Percentiles rank a stretch among this genome's conserved stretches.
These are phyloP conservation scores for Xerocomus cyaneibrunnescens DNA, from an alignment of 1,284 basidiomycete genomes.

Conservation along the genomic window DNA sequence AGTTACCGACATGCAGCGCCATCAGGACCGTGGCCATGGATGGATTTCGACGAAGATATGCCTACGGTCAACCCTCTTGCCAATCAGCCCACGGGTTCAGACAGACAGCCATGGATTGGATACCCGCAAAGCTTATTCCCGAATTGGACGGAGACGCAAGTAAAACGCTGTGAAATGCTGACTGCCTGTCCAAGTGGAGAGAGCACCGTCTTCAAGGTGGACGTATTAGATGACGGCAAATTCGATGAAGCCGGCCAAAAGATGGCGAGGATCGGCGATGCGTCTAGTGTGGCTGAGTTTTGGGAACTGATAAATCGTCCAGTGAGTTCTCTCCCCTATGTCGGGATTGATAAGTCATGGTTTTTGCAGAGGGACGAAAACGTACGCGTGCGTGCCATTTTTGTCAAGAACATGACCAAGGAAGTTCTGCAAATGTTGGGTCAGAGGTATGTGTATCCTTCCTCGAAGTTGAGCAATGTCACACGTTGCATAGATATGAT, in stretches of 20 bases:
- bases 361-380: slow-evolving; percentile 35
- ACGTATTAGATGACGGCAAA: slow-evolving; percentile 40
- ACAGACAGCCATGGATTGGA: slow-evolving; percentile 35
- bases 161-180: slow-evolving; percentile 43
- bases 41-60: slow-evolving; percentile 37
- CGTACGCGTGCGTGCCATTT: slow-evolving; percentile 47
- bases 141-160: slow-evolving; percentile 53
- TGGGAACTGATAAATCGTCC: slow-evolving; percentile 38
- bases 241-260: slow-evolving; percentile 28
- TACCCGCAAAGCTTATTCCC: slow-evolving; percentile 53
- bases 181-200: slow-evolving; percentile 25
- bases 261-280: slow-evolving; percentile 18
- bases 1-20: slow-evolving; percentile 36
- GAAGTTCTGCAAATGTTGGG: slow-evolving; percentile 54
- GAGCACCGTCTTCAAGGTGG: slow-evolving; percentile 41
- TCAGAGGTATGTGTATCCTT: slow-evolving; percentile 36
- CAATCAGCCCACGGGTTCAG: neutral
- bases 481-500: slow-evolving; percentile 18
- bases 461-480: neutral
- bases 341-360: neutral
- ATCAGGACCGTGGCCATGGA: slow-evolving; percentile 36
- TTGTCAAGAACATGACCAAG: slow-evolving; percentile 48
- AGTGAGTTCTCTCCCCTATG: slow-evolving; percentile 13
- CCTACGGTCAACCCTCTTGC: slow-evolving; percentile 1
- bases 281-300: slow-evolving; percentile 29